Evolutionary conservation across 2,329 filamentous ascomycete genomes (phyloP), one percentile per base, ranked within the genome.

Genomic region (Sclerotinia borealis): DNA sequence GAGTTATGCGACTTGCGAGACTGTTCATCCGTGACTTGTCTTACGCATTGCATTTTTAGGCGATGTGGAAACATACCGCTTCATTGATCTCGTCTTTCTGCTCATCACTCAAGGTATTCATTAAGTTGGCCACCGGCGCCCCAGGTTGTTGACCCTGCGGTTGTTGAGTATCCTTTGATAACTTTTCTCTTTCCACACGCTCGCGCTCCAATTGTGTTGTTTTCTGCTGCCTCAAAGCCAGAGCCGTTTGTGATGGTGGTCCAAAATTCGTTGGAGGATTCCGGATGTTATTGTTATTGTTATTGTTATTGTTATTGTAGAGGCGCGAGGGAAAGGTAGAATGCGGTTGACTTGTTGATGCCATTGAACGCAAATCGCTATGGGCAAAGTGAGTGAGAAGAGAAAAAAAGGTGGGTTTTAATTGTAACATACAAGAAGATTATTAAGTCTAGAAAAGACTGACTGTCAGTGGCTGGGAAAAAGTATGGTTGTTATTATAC

Each of bases 21-120:
- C 22, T 29, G 1, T 11, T 19, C 22, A 27, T 11, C 17, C 22
- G 19, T 27, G 9, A 5, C 19, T 13, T 5, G 22, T 19, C 17
- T 25, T 34, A 41, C 54, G 29, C 29, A 58, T 45, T 22, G 37
- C 3, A 34, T 11, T 34, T 31, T 11, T 29, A n/a, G 22, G 29
- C 29, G n/a, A 19, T 9, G 1, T 22, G 5, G 17, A 47, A 52
- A 81, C 88, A 74, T 84, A 96, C 92, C 68, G 93, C 93, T 81
- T 97, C 93, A 75, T 91, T 91, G 68, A 97, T 93, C 76, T 97
- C 93, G 73, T 96, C 91, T 68, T 89, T 84, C 76, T 97, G 93
- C 77, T 97, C 93, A 73, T 97, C 93, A 25, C 86, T 88, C 69
- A 98, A 75, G 75, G 84, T 66, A 25, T 68, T 69, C 37, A 72